phyloP scores from a whole-genome alignment of 2,329 filamentous ascomycete genomes.

The Zasmidium citrigriseum region DNA sequence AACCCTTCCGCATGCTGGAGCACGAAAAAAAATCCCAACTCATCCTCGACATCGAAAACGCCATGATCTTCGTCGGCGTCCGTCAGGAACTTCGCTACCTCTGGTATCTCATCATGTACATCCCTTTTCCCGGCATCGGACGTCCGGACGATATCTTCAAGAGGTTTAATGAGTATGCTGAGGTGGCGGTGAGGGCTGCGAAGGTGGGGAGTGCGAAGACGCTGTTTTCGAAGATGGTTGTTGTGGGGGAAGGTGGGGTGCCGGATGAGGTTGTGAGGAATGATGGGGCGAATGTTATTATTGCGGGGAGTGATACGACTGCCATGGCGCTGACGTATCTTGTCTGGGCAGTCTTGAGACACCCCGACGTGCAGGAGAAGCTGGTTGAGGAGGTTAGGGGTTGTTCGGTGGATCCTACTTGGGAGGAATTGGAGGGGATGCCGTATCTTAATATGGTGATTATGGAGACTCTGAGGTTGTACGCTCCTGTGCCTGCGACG shows the following conservation, averaged over 20 bases:
- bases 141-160: neutral
- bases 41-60: neutral
- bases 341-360: conserved; percentile 21
- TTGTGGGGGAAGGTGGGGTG: neutral
- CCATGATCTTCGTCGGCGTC: neutral
- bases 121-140: neutral
- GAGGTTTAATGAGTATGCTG: neutral
- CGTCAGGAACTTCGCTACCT: neutral
- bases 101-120: neutral
- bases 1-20: conserved; percentile 3
- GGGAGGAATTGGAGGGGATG: conserved; percentile 30
- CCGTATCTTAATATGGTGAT: conserved; percentile 39
- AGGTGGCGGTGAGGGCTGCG: neutral
- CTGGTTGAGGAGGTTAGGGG: conserved; percentile 20
- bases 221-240: conserved; percentile 2
- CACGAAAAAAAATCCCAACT: conserved; percentile 1
- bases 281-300: conserved; percentile 20
- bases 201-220: neutral
- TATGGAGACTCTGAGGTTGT: conserved; percentile 40
- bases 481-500: conserved; percentile 35
- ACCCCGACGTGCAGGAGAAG: conserved; percentile 16
- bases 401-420: conserved; percentile 10
- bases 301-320: conserved; percentile 25
- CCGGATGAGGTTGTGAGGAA: conserved; percentile 14
- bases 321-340: conserved; percentile 28